Base-by-base conservation (phyloP, 176 grass and related monocot genomes). In the Dendrocalamus sinicus region DNA sequence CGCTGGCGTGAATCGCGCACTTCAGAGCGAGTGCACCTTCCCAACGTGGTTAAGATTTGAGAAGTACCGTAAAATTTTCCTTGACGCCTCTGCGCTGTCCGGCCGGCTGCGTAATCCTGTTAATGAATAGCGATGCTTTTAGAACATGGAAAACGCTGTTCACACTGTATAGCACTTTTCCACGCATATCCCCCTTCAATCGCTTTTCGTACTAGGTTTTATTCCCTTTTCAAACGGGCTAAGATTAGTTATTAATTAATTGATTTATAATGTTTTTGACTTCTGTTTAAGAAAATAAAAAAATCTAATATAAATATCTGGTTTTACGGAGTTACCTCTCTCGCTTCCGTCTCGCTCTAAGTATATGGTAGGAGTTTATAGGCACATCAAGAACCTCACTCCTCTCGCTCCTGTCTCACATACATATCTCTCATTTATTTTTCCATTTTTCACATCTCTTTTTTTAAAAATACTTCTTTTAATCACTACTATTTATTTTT, bases 81-180 rank as follows among this genome's bases (percentile, higher is more conserved):
- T 28, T 10, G 13, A 9, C 75, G 2, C 14, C n/a, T 73, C 48
- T 67, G 24, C 57, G 44, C 51, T 32, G 24, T 59, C 58, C 52
- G 88, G 53, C 70, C 71, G 63, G 65, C 83, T 76, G 83, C 88
- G 77, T 43, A 76, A 13, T 40, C 17, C 83, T 81, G 88, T 89
- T 82, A 30, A 1, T 55, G n/a, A 82, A 81, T 23, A 81, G 80
- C 46, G 67, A 30, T 12, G 67, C 80, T 72, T 89, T 9, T 43
- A 70, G 43, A 70, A 44, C 88, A 81, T 70, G 77, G 60, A 70
- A 89, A 60, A 4, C 62, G 16, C 63, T 81, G 77, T 70, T 81
- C 53, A 39, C 51, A 50, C 69, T 61, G 71, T 79, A 85, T 62
- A 89, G 67, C 82, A 74, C 70, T 51, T 60, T 51, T 58, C 39